phyloP scores from a whole-genome alignment of 495 filamentous ascomycete species.

The Penicillium cataractarum region DNA sequence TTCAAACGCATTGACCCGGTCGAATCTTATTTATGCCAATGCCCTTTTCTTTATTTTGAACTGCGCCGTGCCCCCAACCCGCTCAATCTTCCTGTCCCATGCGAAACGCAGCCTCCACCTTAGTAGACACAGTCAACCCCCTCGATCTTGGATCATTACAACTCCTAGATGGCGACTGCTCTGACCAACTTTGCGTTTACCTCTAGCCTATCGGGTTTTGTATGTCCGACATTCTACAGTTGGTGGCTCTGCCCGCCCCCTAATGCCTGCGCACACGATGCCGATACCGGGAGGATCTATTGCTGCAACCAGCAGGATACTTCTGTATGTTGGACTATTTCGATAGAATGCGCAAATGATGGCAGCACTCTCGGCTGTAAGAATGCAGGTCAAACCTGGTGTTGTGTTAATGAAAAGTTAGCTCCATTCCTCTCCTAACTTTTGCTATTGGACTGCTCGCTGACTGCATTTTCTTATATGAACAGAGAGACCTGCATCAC shows the following conservation, averaged over 20 bases:
- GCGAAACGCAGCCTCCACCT: not conserved
- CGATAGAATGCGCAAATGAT: not conserved
- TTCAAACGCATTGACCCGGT: not conserved
- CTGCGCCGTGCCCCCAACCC: not conserved
- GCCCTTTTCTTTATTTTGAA: not conserved
- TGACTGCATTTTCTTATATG: not conserved
- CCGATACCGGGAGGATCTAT: not conserved
- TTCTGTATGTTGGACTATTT: not conserved
- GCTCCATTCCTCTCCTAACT: not conserved
- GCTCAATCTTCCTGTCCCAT: not conserved
- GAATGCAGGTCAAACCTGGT: not conserved
- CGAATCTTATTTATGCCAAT: not conserved
- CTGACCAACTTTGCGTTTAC: not conserved
- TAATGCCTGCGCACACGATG: not conserved
- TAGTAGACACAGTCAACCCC: not conserved
- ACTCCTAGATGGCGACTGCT: not conserved
- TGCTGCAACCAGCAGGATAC: not conserved
- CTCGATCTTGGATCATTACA: not conserved
- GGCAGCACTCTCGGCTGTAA: not conserved
- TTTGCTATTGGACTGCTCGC: not conserved
- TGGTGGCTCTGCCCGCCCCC: not conserved
- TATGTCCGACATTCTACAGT: not conserved
- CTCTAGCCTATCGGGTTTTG: not conserved
- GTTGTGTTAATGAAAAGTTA: not conserved
- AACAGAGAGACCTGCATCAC: not conserved